Evolutionary conservation across 2,329 filamentous ascomycete species (phyloP).

Genomic region (Moelleriella libera): DNA sequence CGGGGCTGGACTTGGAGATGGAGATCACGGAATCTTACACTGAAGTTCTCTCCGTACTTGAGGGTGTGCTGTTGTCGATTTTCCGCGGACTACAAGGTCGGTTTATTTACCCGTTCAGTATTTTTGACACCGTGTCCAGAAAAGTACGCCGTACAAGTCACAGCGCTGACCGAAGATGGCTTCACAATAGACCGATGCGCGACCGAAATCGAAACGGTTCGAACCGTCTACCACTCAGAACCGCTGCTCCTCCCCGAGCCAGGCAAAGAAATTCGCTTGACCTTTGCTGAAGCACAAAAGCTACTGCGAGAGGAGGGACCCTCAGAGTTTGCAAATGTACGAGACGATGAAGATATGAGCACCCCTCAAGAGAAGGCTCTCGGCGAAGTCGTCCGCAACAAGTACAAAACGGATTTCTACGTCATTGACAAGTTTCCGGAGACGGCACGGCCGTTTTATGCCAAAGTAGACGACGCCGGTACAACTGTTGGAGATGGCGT

Average conservation of each 20-base stretch:
- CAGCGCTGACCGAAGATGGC: too few species aligned
- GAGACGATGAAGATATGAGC: constrained; percentile 65
- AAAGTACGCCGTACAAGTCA: too few species aligned
- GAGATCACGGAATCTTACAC: constrained; percentile 68
- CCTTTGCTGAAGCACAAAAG: constrained; percentile 64
- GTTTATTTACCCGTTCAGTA: too few species aligned
- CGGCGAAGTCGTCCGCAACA: constrained; percentile 70
- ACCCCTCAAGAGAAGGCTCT: constrained; percentile 82
- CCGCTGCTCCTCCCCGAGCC: constrained; percentile 61
- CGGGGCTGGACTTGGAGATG: constrained; percentile 81
- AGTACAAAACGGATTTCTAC: constrained; percentile 93
- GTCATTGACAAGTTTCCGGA: constrained; percentile 94
- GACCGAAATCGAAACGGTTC: constrained; percentile 58
- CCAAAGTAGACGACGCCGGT: constrained; percentile 47
- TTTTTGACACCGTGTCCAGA: too few species aligned
- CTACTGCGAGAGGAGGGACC: constrained; percentile 64
- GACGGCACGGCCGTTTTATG: constrained; percentile 44
- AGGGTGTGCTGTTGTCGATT: constrained; percentile 63
- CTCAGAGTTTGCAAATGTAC: constrained; percentile 50
- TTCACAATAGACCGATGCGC: constrained; percentile 42
- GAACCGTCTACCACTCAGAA: constrained; percentile 62
- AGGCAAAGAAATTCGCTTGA: constrained; percentile 62
- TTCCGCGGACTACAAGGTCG: constrained; percentile 43
- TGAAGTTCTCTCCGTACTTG: constrained; percentile 59
- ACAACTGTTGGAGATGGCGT: constrained; percentile 35